Conservation (phyloP, 345 rosid genomes). For the Boechera divaricarpa region DNA sequence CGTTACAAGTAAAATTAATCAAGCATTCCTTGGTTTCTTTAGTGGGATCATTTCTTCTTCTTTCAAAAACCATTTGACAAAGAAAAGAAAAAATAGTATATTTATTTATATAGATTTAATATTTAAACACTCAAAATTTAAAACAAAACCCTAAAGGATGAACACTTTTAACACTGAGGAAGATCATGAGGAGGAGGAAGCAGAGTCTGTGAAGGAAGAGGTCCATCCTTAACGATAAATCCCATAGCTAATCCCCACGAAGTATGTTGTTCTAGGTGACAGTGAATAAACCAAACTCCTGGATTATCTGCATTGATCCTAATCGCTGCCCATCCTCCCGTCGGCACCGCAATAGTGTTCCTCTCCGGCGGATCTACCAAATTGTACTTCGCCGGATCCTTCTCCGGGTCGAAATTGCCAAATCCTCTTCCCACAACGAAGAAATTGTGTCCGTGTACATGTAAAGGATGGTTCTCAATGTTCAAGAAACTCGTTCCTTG, state of each 20-base stretch:
- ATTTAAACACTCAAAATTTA: neutral
- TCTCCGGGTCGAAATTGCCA: conserved; percentile 58
- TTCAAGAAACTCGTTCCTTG: conserved; percentile 66
- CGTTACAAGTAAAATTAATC: too few relatives aligned
- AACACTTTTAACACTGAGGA: conserved; percentile 53
- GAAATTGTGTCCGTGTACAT: conserved; percentile 76
- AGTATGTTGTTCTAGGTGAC: conserved; percentile 66
- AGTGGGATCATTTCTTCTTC: too few relatives aligned
- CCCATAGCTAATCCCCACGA: conserved; percentile 76
- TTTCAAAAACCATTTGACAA: too few relatives aligned
- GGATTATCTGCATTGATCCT: conserved; percentile 72
- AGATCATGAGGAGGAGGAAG: conserved; percentile 65
- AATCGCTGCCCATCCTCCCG: conserved; percentile 76
- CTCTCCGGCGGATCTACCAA: conserved; percentile 72
- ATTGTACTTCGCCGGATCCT: conserved; percentile 56
- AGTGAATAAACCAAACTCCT: conserved; percentile 82
- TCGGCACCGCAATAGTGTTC: conserved; percentile 70
- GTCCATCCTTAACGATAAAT: conserved; percentile 58
- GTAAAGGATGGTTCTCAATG: conserved; percentile 69
- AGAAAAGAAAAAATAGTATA: too few relatives aligned
- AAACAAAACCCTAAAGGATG: conserved; percentile 23
- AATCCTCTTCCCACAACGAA: conserved; percentile 70
- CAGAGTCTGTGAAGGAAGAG: conserved; percentile 43
- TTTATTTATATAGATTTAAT: conserved; percentile 12
- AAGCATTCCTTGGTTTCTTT: neutral